phyloP scores from a whole-genome alignment of 2,329 filamentous ascomycete genomes.

The Cladosporium halotolerans region DNA sequence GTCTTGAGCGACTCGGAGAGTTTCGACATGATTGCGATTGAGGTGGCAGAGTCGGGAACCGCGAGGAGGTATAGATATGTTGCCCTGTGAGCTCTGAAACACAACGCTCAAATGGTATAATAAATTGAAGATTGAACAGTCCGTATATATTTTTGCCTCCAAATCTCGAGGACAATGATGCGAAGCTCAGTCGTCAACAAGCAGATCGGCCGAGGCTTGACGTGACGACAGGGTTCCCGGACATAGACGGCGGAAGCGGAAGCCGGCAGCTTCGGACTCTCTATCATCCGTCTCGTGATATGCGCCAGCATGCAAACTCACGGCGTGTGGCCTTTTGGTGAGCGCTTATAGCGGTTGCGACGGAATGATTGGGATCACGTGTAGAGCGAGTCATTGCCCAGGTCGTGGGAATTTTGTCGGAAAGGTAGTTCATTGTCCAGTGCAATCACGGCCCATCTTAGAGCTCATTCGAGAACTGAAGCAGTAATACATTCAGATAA shows the following conservation, averaged over 20 bases:
- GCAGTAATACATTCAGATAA: too few relatives aligned
- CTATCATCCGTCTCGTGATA: conserved; percentile 4
- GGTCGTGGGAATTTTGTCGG: too few relatives aligned
- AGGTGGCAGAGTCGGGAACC: not conserved
- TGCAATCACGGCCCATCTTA: too few relatives aligned
- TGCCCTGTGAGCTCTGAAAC: not conserved
- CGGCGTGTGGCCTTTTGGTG: too few relatives aligned
- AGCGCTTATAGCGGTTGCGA: too few relatives aligned
- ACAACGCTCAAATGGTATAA: not conserved
- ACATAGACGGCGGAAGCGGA: not conserved
- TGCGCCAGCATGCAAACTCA: too few relatives aligned
- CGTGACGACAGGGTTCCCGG: not conserved
- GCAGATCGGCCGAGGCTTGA: not conserved
- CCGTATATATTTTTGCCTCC: not conserved
- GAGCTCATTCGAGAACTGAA: too few relatives aligned
- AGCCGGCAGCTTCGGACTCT: not conserved
- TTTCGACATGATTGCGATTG: conserved; percentile 55
- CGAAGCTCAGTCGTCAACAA: conserved; percentile 12
- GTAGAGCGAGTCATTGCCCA: too few relatives aligned
- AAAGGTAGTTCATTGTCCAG: too few relatives aligned
- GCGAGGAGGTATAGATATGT: not conserved
- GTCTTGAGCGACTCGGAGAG: conserved; percentile 65
- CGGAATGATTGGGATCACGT: too few relatives aligned
- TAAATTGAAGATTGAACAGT: not conserved
- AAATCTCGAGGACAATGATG: not conserved